Conservation (phyloP, 163 green algal genomes). For the Prototheca wickerhamii region DNA sequence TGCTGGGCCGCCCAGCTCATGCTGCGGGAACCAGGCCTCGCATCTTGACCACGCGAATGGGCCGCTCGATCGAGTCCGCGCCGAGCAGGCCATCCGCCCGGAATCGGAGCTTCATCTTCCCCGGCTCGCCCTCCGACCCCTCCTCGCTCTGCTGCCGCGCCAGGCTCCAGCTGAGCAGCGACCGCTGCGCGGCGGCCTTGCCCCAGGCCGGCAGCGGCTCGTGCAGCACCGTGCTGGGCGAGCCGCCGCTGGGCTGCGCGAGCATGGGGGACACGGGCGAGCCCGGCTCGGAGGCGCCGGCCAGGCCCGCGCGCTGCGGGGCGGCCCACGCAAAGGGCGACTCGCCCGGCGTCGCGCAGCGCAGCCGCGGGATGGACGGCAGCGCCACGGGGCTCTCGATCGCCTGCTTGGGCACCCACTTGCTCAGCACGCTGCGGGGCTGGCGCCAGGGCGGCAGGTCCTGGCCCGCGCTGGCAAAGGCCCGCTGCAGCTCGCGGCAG, state of each 20-base stretch:
- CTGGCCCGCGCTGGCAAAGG: constrained; percentile 46
- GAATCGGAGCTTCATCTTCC: too few species aligned
- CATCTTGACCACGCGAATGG: too few species aligned
- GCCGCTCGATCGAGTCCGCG: too few species aligned
- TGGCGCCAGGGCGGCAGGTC: constrained; percentile 60
- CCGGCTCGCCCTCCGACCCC: too few species aligned
- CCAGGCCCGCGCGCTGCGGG: constrained; percentile 13
- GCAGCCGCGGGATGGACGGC: not conserved
- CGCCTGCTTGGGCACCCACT: constrained; percentile 27
- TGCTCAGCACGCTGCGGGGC: constrained; percentile 50
- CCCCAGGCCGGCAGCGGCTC: not conserved
- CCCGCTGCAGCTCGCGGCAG: constrained; percentile 47
- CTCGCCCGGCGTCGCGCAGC: not conserved
- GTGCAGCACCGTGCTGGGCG: not conserved
- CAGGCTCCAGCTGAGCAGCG: constrained; percentile 22
- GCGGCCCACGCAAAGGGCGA: too few species aligned
- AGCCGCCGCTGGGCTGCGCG: not conserved
- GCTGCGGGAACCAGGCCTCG: too few species aligned
- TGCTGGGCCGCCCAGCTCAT: too few species aligned
- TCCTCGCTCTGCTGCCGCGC: constrained; percentile 2
- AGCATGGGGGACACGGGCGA: not conserved
- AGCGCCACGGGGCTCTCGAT: not conserved
- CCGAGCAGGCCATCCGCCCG: too few species aligned
- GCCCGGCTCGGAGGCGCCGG: constrained; percentile 2
- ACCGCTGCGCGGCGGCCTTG: constrained; percentile 5